phyloP scores from a whole-genome alignment of 331 rosid genomes.

The Malus hybrid region DNA sequence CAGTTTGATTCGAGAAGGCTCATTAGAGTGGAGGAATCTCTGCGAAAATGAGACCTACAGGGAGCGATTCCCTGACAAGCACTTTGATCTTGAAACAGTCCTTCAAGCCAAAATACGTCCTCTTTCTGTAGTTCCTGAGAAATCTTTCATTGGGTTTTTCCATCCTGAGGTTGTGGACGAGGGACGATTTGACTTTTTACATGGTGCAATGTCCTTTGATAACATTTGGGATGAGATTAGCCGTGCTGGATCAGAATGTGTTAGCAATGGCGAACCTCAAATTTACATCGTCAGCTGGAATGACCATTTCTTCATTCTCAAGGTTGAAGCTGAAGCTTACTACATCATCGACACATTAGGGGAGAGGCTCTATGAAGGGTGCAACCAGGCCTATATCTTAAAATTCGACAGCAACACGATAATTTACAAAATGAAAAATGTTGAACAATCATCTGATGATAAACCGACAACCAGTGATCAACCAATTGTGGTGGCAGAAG shows the following conservation, averaged over 20 bases:
- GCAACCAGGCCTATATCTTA: constrained; percentile 82
- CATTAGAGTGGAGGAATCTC: constrained; percentile 87
- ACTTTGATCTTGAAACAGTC: constrained; percentile 94
- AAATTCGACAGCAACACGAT: constrained; percentile 63
- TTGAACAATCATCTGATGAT: constrained; percentile 44
- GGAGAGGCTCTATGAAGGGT: constrained; percentile 93
- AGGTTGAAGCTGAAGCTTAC: constrained; percentile 81
- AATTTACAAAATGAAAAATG: constrained; percentile 48
- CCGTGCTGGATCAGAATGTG: constrained; percentile 43
- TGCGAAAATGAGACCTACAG: constrained; percentile 72
- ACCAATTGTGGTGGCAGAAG: constrained; percentile 38
- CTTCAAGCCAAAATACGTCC: constrained; percentile 88
- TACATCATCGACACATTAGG: constrained; percentile 91
- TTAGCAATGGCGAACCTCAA: constrained; percentile 41
- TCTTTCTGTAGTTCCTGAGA: constrained; percentile 63
- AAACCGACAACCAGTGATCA: constrained; percentile 30
- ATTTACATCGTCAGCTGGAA: constrained; percentile 92
- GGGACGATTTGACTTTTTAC: constrained; percentile 85
- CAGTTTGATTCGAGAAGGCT: constrained; percentile 90
- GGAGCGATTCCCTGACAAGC: constrained; percentile 90
- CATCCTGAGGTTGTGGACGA: constrained; percentile 96
- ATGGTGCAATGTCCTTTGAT: constrained; percentile 92
- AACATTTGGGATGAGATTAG: constrained; percentile 98
- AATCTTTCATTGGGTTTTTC: constrained; percentile 91
- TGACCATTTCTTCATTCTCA: constrained; percentile 96